Base-by-base conservation (phyloP, 208 protist genomes). In the Borovskyia barvae region DNA sequence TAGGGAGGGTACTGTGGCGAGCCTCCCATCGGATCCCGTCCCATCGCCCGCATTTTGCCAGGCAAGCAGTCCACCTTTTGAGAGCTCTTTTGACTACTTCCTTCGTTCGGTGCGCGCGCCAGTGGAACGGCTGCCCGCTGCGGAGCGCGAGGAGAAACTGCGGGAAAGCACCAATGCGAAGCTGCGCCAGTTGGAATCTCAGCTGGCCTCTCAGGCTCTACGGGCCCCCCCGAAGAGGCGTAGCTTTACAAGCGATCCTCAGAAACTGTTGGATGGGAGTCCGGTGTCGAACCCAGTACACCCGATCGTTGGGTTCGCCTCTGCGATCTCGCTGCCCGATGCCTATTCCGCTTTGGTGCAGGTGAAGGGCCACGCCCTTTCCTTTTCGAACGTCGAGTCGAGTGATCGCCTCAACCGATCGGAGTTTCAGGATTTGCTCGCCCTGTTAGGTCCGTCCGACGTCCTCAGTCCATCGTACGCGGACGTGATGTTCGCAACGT, bases 81-180 rank as follows among this genome's bases (percentile, higher is more conserved):
- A 88, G 36, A 88, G 79, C 59, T 84, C 82, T 25, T 79, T 77
- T 29, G 86, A 93, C 42, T 82, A 76, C 45, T 84, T 86, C 36
- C 55, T 93, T 29, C 57, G 75, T 9, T 37, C 66, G 7, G 61
- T 63, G 9, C 64, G 69, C 30, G 67, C 67, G 8, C 60, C 72
- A 40, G 32, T 58, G 40, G 19, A 60, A 17, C 63, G 14, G 30
- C 29, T 28, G 9, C 48, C 66, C 0, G 24, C 17, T 2, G 54
- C 52, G 41, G 50, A 72, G 48, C 58, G 62, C 5, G 26, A 66
- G 28, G 39, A 64, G 2, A 30, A 41, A 20, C 4, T 49, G 33
- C 62, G 68, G 4, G 56, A 63, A 2, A 51, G 41, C 25, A 75
- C 75, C 0, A 30, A 52, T 11, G 35, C 36, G 2, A 39, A 73